Evolutionary conservation across 2,329 filamentous ascomycete genomes (phyloP).

Genomic region (Colletotrichum sp.): DNA sequence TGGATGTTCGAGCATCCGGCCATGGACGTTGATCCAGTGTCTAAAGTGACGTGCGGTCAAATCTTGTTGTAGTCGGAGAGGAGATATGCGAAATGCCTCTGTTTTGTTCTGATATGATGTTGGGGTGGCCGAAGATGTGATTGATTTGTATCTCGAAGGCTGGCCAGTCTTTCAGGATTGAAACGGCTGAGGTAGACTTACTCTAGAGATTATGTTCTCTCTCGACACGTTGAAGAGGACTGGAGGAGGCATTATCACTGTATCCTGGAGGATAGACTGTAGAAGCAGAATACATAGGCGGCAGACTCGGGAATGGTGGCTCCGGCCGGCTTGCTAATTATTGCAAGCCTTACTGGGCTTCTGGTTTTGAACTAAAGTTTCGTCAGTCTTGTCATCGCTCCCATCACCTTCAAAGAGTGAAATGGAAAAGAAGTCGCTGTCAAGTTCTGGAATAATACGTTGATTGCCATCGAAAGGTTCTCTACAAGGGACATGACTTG

Average conservation of each 20-base stretch:
- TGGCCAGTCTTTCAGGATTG: too few species aligned
- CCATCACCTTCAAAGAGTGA: background rate
- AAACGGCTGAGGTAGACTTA: too few species aligned
- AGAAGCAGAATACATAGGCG: too few species aligned
- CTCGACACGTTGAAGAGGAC: too few species aligned
- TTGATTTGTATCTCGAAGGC: too few species aligned
- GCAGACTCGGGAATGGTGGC: background rate
- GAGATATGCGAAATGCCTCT: too few species aligned
- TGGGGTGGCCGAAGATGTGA: background rate
- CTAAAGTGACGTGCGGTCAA: fast-evolving
- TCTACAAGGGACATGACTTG: fast-evolving
- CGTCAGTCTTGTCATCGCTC: background rate
- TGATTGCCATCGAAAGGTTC: fast-evolving
- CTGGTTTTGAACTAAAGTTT: background rate
- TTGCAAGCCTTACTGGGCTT: background rate
- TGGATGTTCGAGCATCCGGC: background rate
- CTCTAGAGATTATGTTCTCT: too few species aligned
- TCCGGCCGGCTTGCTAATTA: too few species aligned
- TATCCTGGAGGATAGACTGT: too few species aligned
- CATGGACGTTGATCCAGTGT: background rate
- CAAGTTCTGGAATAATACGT: background rate
- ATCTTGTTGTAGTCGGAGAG: fast-evolving
- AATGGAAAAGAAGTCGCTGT: background rate
- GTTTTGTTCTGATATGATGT: too few species aligned
- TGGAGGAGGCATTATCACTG: too few species aligned